Evolutionary conservation across 2,329 filamentous ascomycete genomes (phyloP), one percentile per base, ranked within the genome.

Genomic region (Orbilia brochopaga): DNA sequence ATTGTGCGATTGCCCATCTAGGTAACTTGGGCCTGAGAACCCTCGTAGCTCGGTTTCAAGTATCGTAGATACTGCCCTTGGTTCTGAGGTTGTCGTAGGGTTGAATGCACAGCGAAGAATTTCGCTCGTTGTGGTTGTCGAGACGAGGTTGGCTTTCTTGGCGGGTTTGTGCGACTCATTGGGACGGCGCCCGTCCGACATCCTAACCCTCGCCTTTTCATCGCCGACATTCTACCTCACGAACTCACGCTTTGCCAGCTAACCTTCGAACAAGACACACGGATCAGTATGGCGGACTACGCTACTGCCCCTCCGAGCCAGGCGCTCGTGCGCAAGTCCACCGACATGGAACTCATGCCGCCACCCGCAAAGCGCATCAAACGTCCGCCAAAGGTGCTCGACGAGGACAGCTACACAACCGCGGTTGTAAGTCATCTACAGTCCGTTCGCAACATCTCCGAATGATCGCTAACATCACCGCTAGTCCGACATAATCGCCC

Each of bases 371-470:
- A 96, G 79, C 89, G 91, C 67, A 96, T 97, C 78, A 97, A 97
- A 80, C 86, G 94, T 58, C 94, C 94, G 0, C 87, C 88, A 73
- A 90, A 89, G 73, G 87, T 97, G 27, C 85, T 99, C 27, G 91
- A 96, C 79, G 94, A 99, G 83, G 93, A 99, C 76, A 87, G 89
- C 59, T 99, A 99, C 80, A 94, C 91, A 1, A 87, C 92, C 66
- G 90, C 90, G 0, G 83, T 99, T n/a, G 75, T 76, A 69, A 8
- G 63, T 62, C 5, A 17, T 21, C 17, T 24, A 13, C 11, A 30
- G 37, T 59, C 52, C 10, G n/a, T 35, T 13, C 10, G 8, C 27
- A n/a, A 30, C 24, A 11, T 21, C 17, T 5, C 44, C 17, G 44
- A 23, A 48, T 5, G 2, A 5, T 6, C 2, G 32, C 57, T 65